These are phyloP conservation scores for Solanum hybrid DNA, from an alignment of 305 asterid genomes.

Conservation along the genomic window DNA sequence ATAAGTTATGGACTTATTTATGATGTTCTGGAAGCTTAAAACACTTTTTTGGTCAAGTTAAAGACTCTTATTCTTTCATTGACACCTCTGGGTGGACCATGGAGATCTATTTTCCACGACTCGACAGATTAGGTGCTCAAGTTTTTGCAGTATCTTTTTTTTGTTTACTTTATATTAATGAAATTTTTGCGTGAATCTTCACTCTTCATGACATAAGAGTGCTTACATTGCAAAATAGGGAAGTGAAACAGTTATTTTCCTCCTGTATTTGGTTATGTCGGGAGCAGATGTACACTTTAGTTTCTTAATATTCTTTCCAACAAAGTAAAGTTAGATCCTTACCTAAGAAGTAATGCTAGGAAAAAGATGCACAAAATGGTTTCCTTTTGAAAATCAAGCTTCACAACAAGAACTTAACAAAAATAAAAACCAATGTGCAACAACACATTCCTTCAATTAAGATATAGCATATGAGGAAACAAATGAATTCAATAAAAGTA, in stretches of 20 bases:
- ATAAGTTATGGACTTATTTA: background rate
- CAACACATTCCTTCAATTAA: background rate
- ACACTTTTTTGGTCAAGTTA: background rate
- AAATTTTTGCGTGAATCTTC: background rate
- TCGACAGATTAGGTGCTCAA: background rate
- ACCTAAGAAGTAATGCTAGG: background rate
- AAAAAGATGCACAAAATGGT: background rate
- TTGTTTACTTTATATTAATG: background rate
- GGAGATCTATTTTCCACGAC: background rate
- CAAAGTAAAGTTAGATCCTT: background rate
- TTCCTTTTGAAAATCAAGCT: background rate
- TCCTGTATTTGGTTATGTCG: background rate
- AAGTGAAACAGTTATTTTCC: background rate
- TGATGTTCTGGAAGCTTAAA: background rate
- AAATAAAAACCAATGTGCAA: background rate
- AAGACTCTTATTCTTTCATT: background rate
- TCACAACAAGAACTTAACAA: background rate
- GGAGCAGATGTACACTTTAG: background rate
- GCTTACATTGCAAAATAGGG: background rate
- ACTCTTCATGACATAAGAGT: background rate
- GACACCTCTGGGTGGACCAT: background rate
- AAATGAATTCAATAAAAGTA: background rate
- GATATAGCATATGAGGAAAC: background rate
- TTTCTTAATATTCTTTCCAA: background rate
- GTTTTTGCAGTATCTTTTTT: background rate